A percentile compares a stretch with the other conserved stretches of the same genome.
phyloP scores from a whole-genome alignment of 441 rosid genomes.

The Erysimum cheiri region DNA sequence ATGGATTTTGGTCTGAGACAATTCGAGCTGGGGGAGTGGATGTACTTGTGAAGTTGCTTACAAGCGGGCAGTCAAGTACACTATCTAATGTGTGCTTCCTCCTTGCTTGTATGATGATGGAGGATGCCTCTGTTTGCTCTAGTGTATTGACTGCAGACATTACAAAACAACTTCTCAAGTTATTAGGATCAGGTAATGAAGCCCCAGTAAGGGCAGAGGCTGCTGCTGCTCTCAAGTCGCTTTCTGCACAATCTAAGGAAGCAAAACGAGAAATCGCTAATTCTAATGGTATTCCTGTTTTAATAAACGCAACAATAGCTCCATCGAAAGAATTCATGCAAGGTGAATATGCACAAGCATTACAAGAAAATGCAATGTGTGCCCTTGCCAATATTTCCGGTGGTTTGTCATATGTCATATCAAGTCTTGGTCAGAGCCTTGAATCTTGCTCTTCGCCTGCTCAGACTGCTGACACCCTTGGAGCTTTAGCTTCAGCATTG shows the following conservation, averaged over 20 bases:
- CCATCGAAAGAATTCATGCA: conserved; percentile 99
- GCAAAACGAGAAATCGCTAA: conserved; percentile 93
- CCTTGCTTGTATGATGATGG: conserved; percentile 97
- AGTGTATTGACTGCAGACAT: conserved; percentile 88
- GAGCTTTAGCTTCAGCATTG: conserved; percentile 98
- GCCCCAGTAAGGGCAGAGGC: conserved; percentile 99
- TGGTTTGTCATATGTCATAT: conserved; percentile 94
- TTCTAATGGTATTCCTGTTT: conserved; percentile 88
- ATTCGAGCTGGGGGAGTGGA: conserved; percentile 98
- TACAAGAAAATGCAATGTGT: conserved; percentile 99
- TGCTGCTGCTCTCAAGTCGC: conserved; percentile 97
- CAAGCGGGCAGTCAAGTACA: conserved; percentile 80
- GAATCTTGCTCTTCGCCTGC: conserved; percentile 97
- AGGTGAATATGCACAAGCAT: conserved; percentile 97
- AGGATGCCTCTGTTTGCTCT: conserved; percentile 89
- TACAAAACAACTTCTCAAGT: conserved; percentile 88
- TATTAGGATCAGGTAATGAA: conserved; percentile 96
- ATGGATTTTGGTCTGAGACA: conserved; percentile 95
- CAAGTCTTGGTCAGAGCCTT: conserved; percentile 99
- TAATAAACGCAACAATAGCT: conserved; percentile 98
- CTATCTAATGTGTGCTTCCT: conserved; percentile 95
- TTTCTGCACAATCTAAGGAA: conserved; percentile 93
- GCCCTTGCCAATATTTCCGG: conserved; percentile 99
- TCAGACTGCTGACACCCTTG: conserved; percentile 97
- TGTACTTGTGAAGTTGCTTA: conserved; percentile 93